Evolutionary conservation across 106 monocot species (phyloP).

Genomic region (Narthecium ossifragum): DNA sequence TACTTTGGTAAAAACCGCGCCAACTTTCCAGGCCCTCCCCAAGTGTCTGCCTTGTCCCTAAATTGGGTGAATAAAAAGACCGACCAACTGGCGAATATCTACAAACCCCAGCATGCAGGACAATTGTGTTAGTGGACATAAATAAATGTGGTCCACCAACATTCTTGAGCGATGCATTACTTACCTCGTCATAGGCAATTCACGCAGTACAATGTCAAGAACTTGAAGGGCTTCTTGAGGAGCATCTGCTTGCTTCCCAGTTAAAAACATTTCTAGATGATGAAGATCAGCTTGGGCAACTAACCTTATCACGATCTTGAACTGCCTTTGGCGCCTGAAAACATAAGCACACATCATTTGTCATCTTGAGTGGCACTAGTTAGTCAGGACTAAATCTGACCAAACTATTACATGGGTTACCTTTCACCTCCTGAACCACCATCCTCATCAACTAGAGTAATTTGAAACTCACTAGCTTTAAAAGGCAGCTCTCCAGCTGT

Average conservation of each 20-base stretch:
- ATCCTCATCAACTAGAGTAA: constrained; percentile 69
- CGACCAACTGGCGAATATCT: constrained; percentile 77
- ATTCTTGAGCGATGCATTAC: too few relatives aligned
- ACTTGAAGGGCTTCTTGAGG: constrained; percentile 90
- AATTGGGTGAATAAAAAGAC: constrained; percentile 82
- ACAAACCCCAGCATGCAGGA: too few relatives aligned
- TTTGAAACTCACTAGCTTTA: constrained; percentile 47
- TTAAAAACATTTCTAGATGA: constrained; percentile 62
- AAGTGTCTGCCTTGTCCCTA: constrained; percentile 55
- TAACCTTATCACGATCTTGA: constrained; percentile 64
- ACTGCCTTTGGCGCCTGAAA: constrained; percentile 46
- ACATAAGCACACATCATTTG: too few relatives aligned
- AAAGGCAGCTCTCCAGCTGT: constrained; percentile 88
- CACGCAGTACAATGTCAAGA: constrained; percentile 75
- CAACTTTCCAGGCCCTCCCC: constrained; percentile 86
- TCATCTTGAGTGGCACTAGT: too few relatives aligned
- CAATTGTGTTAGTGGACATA: too few relatives aligned
- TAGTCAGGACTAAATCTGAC: too few relatives aligned
- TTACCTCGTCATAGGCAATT: constrained; percentile 60
- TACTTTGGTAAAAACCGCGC: constrained; percentile 94
- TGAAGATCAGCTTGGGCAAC: constrained; percentile 75
- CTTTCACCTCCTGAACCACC: constrained; percentile 39
- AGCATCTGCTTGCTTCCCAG: constrained; percentile 70
- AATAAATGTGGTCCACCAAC: too few relatives aligned
- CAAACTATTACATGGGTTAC: too few relatives aligned